Evolutionary conservation across 345 rosid species (phyloP).

Genomic region (Brassica nigra): DNA sequence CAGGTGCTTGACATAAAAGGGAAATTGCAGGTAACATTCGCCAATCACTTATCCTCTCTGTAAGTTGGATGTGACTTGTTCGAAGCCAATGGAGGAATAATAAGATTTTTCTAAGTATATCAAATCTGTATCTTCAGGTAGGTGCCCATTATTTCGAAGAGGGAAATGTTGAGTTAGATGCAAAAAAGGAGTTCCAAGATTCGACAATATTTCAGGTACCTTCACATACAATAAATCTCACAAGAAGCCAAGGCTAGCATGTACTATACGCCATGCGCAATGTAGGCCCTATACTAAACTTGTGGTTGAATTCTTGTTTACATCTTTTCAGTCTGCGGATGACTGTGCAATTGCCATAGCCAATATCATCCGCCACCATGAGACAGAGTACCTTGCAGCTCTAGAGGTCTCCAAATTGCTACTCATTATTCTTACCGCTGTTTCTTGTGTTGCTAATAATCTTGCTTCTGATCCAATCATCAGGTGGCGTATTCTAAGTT

Average conservation of each 20-base stretch:
- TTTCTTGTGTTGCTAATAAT: slow-evolving; percentile 8
- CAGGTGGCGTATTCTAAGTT: slow-evolving; percentile 90
- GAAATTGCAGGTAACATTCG: slow-evolving; percentile 67
- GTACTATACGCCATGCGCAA: not conserved
- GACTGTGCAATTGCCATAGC: slow-evolving; percentile 72
- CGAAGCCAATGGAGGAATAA: slow-evolving; percentile 10
- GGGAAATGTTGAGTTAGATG: slow-evolving; percentile 97
- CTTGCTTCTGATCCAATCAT: slow-evolving; percentile 7
- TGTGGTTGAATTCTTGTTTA: not conserved
- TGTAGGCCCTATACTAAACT: not conserved
- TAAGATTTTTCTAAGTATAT: slow-evolving; percentile 4
- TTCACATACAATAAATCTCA: slow-evolving; percentile 1
- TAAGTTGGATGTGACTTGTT: slow-evolving; percentile 2
- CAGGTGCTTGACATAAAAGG: slow-evolving; percentile 76
- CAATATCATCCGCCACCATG: slow-evolving; percentile 80
- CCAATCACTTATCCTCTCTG: not conserved
- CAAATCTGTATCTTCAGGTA: slow-evolving; percentile 53
- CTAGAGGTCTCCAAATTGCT: slow-evolving; percentile 66
- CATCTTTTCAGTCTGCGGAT: slow-evolving; percentile 70
- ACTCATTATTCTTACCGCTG: not conserved
- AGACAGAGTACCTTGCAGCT: slow-evolving; percentile 81
- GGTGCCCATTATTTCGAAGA: slow-evolving; percentile 98
- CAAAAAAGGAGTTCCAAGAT: slow-evolving; percentile 82
- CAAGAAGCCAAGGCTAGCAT: not conserved
- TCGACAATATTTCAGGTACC: slow-evolving; percentile 84